Conservation (phyloP, 2,329 filamentous ascomycete species). For the Fonsecaea erecta region DNA sequence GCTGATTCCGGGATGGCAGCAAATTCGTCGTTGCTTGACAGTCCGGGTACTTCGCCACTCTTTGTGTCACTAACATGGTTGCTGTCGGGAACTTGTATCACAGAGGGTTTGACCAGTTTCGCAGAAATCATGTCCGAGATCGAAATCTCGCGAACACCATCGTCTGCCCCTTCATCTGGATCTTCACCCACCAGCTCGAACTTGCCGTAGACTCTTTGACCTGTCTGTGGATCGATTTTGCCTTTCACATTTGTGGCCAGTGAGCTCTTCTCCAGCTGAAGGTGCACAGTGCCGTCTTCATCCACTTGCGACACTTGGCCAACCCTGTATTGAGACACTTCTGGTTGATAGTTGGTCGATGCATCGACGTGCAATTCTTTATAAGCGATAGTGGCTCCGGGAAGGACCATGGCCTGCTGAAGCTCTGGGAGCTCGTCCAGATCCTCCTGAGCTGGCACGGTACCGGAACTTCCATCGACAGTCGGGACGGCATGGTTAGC, state of each 20-base stretch:
- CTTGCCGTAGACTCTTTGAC: constrained; percentile 73
- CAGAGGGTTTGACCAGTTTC: constrained; percentile 60
- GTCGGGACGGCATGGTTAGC: constrained; percentile 22
- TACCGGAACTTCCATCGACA: constrained; percentile 20
- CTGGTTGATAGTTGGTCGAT: constrained; percentile 53
- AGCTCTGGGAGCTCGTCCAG: constrained; percentile 63
- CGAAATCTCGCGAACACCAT: constrained; percentile 64
- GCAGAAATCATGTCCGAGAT: constrained; percentile 71
- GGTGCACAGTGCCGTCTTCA: constrained; percentile 59
- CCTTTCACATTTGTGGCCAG: neutral
- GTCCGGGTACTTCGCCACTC: constrained; percentile 19
- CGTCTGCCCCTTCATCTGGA: constrained; percentile 59
- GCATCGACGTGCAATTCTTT: constrained; percentile 54
- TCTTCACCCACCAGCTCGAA: constrained; percentile 72
- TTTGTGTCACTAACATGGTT: constrained; percentile 12
- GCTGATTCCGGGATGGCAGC: constrained; percentile 29
- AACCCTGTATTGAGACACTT: constrained; percentile 62
- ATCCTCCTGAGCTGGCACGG: constrained; percentile 56
- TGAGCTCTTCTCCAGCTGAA: constrained; percentile 65
- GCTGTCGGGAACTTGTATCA: constrained; percentile 40
- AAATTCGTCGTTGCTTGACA: constrained; percentile 23
- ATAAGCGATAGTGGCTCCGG: constrained; percentile 52
- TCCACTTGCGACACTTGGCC: constrained; percentile 65
- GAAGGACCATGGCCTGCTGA: constrained; percentile 41
- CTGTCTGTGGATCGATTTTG: constrained; percentile 69